These are phyloP conservation scores for Cordyceps cicadae DNA, from an alignment of 2,329 filamentous ascomycete genomes.

Conservation along the genomic window DNA sequence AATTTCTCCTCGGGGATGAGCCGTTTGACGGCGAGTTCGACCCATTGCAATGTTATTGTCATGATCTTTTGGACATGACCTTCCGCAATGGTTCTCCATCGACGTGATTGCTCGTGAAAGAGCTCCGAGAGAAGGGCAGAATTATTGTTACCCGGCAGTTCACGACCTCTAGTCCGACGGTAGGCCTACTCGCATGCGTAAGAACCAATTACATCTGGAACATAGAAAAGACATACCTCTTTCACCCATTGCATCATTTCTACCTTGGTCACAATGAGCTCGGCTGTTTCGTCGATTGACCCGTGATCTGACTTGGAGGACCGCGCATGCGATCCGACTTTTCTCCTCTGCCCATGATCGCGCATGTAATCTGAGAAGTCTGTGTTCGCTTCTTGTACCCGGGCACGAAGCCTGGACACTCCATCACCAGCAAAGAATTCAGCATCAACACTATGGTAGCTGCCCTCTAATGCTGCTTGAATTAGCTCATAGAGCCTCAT, in stretches of 20 bases:
- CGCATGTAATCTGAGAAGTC: conserved; percentile 17
- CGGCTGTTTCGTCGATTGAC: background rate
- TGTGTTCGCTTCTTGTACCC: conserved; percentile 19
- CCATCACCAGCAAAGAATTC: conserved; percentile 16
- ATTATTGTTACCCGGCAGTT: background rate
- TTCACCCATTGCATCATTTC: background rate
- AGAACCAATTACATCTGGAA: background rate
- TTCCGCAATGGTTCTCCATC: background rate
- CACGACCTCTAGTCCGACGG: background rate
- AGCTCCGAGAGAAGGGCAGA: background rate
- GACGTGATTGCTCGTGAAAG: background rate
- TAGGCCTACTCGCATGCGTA: background rate
- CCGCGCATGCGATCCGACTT: background rate
- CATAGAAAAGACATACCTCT: background rate
- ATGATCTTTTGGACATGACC: background rate
- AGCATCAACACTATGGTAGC: conserved; percentile 14
- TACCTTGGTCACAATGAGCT: background rate
- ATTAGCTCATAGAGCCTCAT: conserved; percentile 19
- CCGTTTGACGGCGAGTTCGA: background rate
- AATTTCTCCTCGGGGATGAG: background rate
- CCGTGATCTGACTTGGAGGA: background rate
- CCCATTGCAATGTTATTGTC: background rate
- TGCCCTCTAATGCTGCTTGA: conserved; percentile 19
- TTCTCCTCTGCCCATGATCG: conserved; percentile 3
- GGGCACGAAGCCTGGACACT: conserved; percentile 19